Percentiles rank a stretch among this genome's conserved stretches.
Conservation (phyloP, 2,329 filamentous ascomycete genomes). For the Xylaria sp. region DNA sequence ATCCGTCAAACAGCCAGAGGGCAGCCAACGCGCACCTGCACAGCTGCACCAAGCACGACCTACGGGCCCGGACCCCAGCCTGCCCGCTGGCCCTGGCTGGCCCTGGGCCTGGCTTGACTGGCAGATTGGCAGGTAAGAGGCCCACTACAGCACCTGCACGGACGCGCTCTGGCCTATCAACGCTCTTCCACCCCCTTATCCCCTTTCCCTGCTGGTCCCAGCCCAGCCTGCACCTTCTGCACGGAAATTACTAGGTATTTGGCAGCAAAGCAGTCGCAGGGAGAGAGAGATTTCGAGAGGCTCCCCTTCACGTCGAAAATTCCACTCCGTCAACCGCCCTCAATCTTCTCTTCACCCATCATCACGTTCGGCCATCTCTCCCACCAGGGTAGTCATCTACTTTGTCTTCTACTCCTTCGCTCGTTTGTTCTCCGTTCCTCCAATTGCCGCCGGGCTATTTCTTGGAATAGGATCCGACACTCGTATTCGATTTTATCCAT, state of each 20-base stretch:
- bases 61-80: too few species aligned
- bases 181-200: slow-evolving; percentile 28
- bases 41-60: neutral
- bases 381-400: slow-evolving; percentile 11
- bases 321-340: slow-evolving; percentile 16
- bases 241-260: slow-evolving; percentile 56
- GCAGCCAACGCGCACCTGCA: neutral
- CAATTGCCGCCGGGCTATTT: slow-evolving; percentile 40
- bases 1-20: too few species aligned
- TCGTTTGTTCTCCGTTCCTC: slow-evolving; percentile 32
- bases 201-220: slow-evolving; percentile 30
- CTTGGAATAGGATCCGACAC: slow-evolving; percentile 41
- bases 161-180: slow-evolving; percentile 33
- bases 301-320: slow-evolving; percentile 33
- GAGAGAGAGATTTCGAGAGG: slow-evolving; percentile 34
- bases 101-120: too few species aligned
- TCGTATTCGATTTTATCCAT: slow-evolving; percentile 36
- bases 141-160: slow-evolving; percentile 19
- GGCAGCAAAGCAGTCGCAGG: slow-evolving; percentile 41
- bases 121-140: neutral
- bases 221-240: slow-evolving; percentile 30
- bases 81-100: too few species aligned
- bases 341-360: slow-evolving; percentile 18
- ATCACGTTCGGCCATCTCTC: slow-evolving; percentile 19
- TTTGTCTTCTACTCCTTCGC: slow-evolving; percentile 23